Evolutionary conservation across 352 stramenopile species (phyloP).

Genomic region (Phytophthora colocasiae): DNA sequence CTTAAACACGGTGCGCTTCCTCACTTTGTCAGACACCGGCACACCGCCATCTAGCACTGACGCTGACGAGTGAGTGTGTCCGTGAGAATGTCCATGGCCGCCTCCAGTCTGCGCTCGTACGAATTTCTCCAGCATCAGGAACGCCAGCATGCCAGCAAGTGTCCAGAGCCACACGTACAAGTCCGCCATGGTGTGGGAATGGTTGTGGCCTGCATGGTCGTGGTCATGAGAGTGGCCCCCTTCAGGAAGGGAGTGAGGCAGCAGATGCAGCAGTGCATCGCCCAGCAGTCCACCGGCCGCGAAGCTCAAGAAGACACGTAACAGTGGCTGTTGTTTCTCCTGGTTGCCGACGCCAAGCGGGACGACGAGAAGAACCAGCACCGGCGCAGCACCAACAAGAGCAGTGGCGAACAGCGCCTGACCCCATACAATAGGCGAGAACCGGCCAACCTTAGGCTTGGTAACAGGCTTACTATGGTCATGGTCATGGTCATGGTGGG

Average conservation of each 20-base stretch:
- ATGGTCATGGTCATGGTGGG: constrained; percentile 24
- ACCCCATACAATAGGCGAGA: constrained; percentile 58
- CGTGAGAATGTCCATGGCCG: constrained; percentile 47
- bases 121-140: constrained; percentile 87
- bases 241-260: constrained; percentile 86
- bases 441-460: constrained; percentile 33
- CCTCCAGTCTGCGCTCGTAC: constrained; percentile 68
- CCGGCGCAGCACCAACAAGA: constrained; percentile 72
- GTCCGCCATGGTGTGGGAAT: constrained; percentile 70
- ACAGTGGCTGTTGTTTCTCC: constrained; percentile 69
- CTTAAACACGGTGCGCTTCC: constrained; percentile 48
- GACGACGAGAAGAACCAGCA: constrained; percentile 76
- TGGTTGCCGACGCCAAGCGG: constrained; percentile 63
- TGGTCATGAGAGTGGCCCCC: constrained; percentile 38
- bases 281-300: constrained; percentile 88
- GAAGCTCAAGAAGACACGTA: constrained; percentile 91
- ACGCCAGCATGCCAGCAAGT: constrained; percentile 74
- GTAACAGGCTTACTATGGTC: constrained; percentile 25
- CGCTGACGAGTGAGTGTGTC: constrained; percentile 33
- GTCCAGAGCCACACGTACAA: constrained; percentile 81
- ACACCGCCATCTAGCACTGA: constrained; percentile 33
- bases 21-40: constrained; percentile 15
- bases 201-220: constrained; percentile 34
- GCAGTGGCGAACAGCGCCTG: constrained; percentile 78
- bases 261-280: constrained; percentile 91